Percentiles rank a stretch among this genome's conserved stretches.
phyloP scores from a whole-genome alignment of 768 basidiomycete species.

The Agaricus blazei region DNA sequence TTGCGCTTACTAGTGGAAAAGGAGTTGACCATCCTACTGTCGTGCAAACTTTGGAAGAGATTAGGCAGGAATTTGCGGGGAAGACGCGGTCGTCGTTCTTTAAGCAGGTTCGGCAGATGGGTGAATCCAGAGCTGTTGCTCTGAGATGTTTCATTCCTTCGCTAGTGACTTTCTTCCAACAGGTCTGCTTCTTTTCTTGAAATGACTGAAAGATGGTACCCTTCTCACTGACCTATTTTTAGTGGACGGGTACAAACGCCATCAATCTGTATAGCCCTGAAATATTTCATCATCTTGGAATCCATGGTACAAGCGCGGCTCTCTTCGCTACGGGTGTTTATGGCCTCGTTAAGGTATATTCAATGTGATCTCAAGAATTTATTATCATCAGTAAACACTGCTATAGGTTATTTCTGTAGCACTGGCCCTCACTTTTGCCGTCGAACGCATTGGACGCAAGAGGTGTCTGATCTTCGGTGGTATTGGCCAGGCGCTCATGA shows the following conservation, averaged over 20 bases:
- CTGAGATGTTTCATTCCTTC: conserved; percentile 42
- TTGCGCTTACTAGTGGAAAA: conserved; percentile 30
- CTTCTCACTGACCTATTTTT: not conserved
- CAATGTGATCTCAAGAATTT: not conserved
- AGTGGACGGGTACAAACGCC: conserved; percentile 30
- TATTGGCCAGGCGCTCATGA: conserved; percentile 41
- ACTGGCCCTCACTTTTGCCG: conserved; percentile 35
- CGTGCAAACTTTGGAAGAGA: conserved; percentile 35
- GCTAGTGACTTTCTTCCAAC: conserved; percentile 41
- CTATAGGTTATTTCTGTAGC: conserved; percentile 36
- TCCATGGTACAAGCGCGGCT: conserved; percentile 33
- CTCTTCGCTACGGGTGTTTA: conserved; percentile 48
- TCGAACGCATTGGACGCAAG: conserved; percentile 46
- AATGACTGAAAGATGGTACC: not conserved
- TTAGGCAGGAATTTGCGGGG: conserved; percentile 40
- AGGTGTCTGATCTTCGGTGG: conserved; percentile 43
- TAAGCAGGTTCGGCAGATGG: conserved; percentile 38
- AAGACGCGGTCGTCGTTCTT: conserved; percentile 27
- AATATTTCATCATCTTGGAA: conserved; percentile 45
- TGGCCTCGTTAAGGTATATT: conserved; percentile 26
- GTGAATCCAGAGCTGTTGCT: conserved; percentile 34
- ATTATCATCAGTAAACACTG: not conserved
- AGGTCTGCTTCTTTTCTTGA: conserved; percentile 12
- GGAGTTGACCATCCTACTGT: conserved; percentile 30
- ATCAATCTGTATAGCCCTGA: conserved; percentile 26